Evolutionary conservation across 257 asterid species (phyloP).

Genomic region (Penstemon eatonii): DNA sequence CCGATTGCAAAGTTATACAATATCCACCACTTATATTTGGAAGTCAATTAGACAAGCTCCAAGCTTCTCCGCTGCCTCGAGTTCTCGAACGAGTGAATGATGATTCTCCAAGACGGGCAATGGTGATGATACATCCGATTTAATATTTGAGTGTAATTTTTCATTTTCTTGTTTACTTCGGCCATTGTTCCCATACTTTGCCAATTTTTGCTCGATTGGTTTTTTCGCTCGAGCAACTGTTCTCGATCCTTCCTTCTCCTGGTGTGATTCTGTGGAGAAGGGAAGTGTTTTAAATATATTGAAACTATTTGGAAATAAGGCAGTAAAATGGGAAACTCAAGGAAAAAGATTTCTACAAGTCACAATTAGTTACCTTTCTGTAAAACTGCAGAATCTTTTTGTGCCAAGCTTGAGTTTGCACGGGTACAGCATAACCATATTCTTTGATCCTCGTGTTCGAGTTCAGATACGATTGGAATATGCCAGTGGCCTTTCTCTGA

Average conservation of each 20-base stretch:
- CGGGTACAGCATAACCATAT: conserved; percentile 77
- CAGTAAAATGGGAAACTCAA: not conserved
- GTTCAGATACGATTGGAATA: conserved; percentile 64
- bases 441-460: conserved; percentile 58
- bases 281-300: not conserved
- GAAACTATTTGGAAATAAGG: not conserved
- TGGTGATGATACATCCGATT: conserved; percentile 30
- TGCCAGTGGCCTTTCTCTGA: conserved; percentile 91
- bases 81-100: conserved; percentile 41
- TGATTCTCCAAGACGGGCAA: conserved; percentile 29
- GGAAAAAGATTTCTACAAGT: not conserved
- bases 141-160: conserved; percentile 36
- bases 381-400: conserved; percentile 35
- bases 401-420: conserved; percentile 33
- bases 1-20: not conserved
- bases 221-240: conserved; percentile 25
- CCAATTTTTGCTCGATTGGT: conserved; percentile 25
- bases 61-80: conserved; percentile 59
- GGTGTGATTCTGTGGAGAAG: conserved; percentile 36
- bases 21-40: conserved; percentile 45
- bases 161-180: conserved; percentile 31
- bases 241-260: conserved; percentile 29
- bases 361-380: conserved; percentile 38
- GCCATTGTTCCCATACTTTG: conserved; percentile 13
- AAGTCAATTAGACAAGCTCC: conserved; percentile 55